Conservation (phyloP, 495 filamentous ascomycete species). For the Cladorrhinum samala region DNA sequence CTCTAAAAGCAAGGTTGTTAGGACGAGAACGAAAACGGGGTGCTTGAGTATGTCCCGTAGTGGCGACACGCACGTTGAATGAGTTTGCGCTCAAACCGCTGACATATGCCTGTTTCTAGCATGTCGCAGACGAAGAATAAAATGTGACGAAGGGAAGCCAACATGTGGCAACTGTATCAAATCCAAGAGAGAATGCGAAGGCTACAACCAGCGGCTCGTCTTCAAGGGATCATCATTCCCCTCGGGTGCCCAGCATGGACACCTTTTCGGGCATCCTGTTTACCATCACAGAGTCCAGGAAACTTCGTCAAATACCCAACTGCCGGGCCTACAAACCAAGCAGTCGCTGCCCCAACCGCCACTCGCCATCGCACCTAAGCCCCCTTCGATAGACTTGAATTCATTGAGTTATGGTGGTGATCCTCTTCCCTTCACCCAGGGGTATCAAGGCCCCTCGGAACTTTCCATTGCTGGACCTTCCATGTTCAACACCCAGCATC, state of each 20-base stretch:
- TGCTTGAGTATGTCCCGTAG: constrained; percentile 92
- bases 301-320: constrained; percentile 16
- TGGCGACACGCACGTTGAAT: too few relatives aligned
- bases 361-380: constrained; percentile 29
- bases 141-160: constrained; percentile 93
- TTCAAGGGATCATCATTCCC: constrained; percentile 75
- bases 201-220: constrained; percentile 85
- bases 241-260: constrained; percentile 1
- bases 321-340: constrained; percentile 18
- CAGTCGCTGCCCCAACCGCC: constrained; percentile 19
- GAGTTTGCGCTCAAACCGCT: too few relatives aligned
- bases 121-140: constrained; percentile 91
- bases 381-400: constrained; percentile 26
- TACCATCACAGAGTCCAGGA: constrained; percentile 23
- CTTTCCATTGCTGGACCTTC: constrained; percentile 2
- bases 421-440: constrained; percentile 8
- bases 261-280: constrained; percentile 20
- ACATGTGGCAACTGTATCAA: constrained; percentile 89
- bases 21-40: constrained; percentile 91
- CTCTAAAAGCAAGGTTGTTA: constrained; percentile 32
- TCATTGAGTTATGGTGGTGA: constrained; percentile 12
- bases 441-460: constrained; percentile 13
- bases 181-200: constrained; percentile 88
- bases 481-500: constrained; percentile 11
- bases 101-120: constrained; percentile 45